Percentiles rank a stretch among this genome's conserved stretches.
These are phyloP conservation scores for Scedosporium apiospermum DNA, from an alignment of 2,329 filamentous ascomycete genomes.

Conservation along the genomic window DNA sequence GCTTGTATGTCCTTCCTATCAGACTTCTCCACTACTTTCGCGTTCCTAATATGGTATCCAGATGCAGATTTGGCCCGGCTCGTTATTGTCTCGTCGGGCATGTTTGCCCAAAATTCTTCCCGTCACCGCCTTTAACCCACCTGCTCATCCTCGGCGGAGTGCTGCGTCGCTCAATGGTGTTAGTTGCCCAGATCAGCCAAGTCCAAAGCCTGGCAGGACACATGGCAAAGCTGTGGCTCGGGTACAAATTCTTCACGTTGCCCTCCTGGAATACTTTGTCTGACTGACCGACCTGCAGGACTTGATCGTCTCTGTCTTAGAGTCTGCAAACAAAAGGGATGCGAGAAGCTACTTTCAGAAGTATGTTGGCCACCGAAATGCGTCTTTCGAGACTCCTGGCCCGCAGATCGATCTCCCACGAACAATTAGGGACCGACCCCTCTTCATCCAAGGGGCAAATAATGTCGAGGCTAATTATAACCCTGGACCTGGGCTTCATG, in stretches of 20 bases:
- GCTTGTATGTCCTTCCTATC: neutral
- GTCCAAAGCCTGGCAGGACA: neutral
- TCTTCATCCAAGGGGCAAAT: slow-evolving; percentile 5
- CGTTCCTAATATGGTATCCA: too few species aligned
- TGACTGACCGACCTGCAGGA: slow-evolving; percentile 41
- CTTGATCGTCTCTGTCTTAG: slow-evolving; percentile 76
- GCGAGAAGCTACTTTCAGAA: slow-evolving; percentile 85
- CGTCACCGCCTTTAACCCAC: neutral
- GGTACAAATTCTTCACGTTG: neutral
- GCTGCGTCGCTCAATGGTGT: neutral
- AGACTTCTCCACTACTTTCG: too few species aligned
- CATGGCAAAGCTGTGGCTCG: neutral
- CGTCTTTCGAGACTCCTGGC: slow-evolving; percentile 11
- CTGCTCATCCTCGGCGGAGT: neutral
- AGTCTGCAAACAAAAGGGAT: slow-evolving; percentile 85
- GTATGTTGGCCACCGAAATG: slow-evolving; percentile 39
- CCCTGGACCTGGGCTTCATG: slow-evolving; percentile 27
- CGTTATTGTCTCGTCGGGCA: neutral
- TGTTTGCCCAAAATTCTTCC: too few species aligned
- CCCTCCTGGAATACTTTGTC: neutral
- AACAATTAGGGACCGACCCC: slow-evolving; percentile 1
- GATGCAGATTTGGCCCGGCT: neutral
- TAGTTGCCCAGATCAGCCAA: neutral
- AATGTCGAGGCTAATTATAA: neutral
- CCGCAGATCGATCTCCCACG: slow-evolving; percentile 5